Percentiles rank a stretch among this genome's conserved stretches.
These are phyloP conservation scores for Escovopsis sp. DNA, from an alignment of 2,329 filamentous ascomycete genomes.

Conservation along the genomic window DNA sequence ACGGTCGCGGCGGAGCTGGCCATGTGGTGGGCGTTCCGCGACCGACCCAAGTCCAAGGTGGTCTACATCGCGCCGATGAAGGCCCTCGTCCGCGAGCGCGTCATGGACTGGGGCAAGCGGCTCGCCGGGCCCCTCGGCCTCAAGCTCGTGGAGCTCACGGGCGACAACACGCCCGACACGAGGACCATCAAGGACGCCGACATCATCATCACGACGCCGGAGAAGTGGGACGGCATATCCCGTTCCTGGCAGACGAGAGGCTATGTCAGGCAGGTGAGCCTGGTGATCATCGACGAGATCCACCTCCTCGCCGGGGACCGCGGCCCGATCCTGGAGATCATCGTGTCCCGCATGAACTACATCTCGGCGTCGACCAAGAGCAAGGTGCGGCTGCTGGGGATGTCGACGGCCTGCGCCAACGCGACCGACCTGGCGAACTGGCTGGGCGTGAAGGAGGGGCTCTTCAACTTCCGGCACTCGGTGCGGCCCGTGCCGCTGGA, in stretches of 20 bases:
- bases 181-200: constrained; percentile 90
- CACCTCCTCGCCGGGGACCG: constrained; percentile 92
- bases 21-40: constrained; percentile 99
- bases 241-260: constrained; percentile 97
- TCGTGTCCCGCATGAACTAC: constrained; percentile 91
- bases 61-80: constrained; percentile 99
- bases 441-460: constrained; percentile 86
- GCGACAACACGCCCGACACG: constrained; percentile 94
- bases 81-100: constrained; percentile 86
- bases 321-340: constrained; percentile 95
- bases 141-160: constrained; percentile 87
- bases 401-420: constrained; percentile 97
- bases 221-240: constrained; percentile 99
- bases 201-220: constrained; percentile 96
- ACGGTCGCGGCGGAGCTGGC: constrained; percentile 90
- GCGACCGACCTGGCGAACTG: constrained; percentile 88
- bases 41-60: constrained; percentile 87
- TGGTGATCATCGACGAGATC: constrained; percentile 98
- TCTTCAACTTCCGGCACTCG: constrained; percentile 96
- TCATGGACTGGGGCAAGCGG: constrained; percentile 82
- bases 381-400: constrained; percentile 80
- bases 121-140: constrained; percentile 71
- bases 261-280: constrained; percentile 84
- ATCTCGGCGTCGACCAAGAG: constrained; percentile 89
- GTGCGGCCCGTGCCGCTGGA: constrained; percentile 92